Evolutionary conservation across 139 green algal genomes (phyloP).

Genomic region (Coelastrella sp.): DNA sequence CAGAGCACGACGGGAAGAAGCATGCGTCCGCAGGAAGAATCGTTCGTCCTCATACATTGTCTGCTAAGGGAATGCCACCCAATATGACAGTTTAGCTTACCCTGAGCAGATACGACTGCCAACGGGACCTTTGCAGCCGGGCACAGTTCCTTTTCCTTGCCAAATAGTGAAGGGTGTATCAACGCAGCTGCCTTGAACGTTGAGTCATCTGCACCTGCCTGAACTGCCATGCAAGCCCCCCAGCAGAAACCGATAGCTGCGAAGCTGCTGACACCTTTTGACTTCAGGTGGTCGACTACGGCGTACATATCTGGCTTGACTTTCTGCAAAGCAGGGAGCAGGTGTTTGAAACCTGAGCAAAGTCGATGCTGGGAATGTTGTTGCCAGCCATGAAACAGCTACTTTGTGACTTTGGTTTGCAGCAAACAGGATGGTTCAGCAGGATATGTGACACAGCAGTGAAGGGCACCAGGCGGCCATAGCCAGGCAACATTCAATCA

Average conservation of each 20-base stretch:
- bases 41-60: neutral
- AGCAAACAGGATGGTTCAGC: too few species aligned
- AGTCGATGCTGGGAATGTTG: too few species aligned
- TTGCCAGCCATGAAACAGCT: too few species aligned
- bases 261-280: constrained; percentile 13
- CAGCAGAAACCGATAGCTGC: constrained; percentile 30
- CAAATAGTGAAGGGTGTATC: constrained; percentile 8
- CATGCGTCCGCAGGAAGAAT: too few species aligned
- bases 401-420: too few species aligned
- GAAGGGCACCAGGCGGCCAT: too few species aligned
- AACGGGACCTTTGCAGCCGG: neutral
- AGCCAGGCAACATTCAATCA: too few species aligned
- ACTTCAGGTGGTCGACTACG: neutral
- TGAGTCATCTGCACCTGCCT: neutral
- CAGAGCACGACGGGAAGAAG: too few species aligned
- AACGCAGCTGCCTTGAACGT: neutral
- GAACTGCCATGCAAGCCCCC: constrained; percentile 24
- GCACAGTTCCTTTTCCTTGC: constrained; percentile 23
- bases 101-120: neutral
- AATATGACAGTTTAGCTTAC: neutral
- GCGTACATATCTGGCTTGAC: constrained; percentile 27
- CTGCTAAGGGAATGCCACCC: neutral
- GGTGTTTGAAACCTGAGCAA: too few species aligned
- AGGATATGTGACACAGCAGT: too few species aligned
- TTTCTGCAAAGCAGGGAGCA: neutral